Evolutionary conservation across 352 stramenopile genomes (phyloP).

Genomic region (Pythium coloratum): DNA sequence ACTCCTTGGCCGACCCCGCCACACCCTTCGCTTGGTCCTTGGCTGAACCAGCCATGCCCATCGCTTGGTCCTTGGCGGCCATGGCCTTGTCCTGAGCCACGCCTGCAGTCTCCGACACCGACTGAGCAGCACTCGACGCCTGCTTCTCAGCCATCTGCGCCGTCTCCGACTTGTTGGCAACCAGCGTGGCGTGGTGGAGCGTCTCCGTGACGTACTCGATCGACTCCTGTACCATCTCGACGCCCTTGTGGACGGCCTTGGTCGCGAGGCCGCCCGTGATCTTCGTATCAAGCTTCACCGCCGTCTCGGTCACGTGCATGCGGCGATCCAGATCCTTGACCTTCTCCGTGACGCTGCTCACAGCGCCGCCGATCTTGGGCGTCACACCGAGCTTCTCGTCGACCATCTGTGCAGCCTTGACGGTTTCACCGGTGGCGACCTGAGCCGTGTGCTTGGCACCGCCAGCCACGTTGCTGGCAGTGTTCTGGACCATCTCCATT

Average conservation of each 20-base stretch:
- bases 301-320: slow-evolving; percentile 56
- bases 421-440: slow-evolving; percentile 46
- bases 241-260: slow-evolving; percentile 48
- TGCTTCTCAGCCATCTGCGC: slow-evolving; percentile 43
- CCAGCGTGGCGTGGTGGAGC: slow-evolving; percentile 56
- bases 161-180: slow-evolving; percentile 44
- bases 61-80: slow-evolving; percentile 22
- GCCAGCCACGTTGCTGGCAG: slow-evolving; percentile 17
- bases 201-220: slow-evolving; percentile 70
- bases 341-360: slow-evolving; percentile 42
- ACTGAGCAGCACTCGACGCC: slow-evolving; percentile 13
- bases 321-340: slow-evolving; percentile 56
- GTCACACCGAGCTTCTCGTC: slow-evolving; percentile 57
- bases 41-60: slow-evolving; percentile 24
- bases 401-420: slow-evolving; percentile 45
- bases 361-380: slow-evolving; percentile 27
- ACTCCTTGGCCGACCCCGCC: slow-evolving; percentile 32
- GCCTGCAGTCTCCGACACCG: slow-evolving; percentile 23
- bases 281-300: slow-evolving; percentile 57
- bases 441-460: slow-evolving; percentile 29
- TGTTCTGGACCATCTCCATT: slow-evolving; percentile 42
- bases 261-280: slow-evolving; percentile 61
- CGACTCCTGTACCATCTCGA: slow-evolving; percentile 62
- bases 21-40: slow-evolving; percentile 31
- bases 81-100: slow-evolving; percentile 26